Conservation (phyloP, 805 yeast genomes). For the Ogataea paradorogensis region DNA sequence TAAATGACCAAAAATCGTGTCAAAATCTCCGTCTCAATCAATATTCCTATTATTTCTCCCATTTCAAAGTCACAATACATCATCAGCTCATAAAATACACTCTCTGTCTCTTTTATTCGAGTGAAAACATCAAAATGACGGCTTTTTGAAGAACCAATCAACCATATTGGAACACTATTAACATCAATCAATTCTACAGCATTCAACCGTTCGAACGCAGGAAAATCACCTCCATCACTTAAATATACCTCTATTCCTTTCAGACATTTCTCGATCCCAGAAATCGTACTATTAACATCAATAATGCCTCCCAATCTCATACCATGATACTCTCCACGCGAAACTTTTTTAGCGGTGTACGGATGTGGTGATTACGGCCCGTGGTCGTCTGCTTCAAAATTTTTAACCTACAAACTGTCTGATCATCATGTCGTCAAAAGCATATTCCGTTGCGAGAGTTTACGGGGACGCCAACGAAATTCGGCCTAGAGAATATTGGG, state of each 20-base stretch:
- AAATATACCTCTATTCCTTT: slow-evolving; percentile 2
- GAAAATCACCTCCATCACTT: neutral
- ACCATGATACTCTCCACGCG: neutral
- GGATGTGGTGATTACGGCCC: slow-evolving; percentile 3
- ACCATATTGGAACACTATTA: slow-evolving; percentile 16
- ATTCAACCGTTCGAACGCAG: slow-evolving; percentile 6
- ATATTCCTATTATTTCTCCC: slow-evolving; percentile 9
- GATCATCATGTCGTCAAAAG: slow-evolving; percentile 15
- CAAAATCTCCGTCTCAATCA: slow-evolving; percentile 13
- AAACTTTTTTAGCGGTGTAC: slow-evolving; percentile 1
- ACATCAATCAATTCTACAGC: slow-evolving; percentile 16
- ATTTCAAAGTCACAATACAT: slow-evolving; percentile 13
- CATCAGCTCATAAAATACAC: slow-evolving; percentile 13
- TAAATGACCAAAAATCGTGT: slow-evolving; percentile 15
- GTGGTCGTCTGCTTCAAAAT: slow-evolving; percentile 3
- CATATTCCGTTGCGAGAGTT: slow-evolving; percentile 53
- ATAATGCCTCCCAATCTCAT: neutral
- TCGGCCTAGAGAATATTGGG: slow-evolving; percentile 85
- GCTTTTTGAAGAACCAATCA: slow-evolving; percentile 8
- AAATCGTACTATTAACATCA: slow-evolving; percentile 2
- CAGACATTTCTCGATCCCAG: neutral
- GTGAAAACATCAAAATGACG: slow-evolving; percentile 12
- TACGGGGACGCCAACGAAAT: slow-evolving; percentile 75
- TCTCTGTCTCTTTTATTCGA: slow-evolving; percentile 8
- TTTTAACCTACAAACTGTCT: slow-evolving; percentile 9